Conservation (phyloP, 2,329 filamentous ascomycete species). For the Biscogniauxia sp. region DNA sequence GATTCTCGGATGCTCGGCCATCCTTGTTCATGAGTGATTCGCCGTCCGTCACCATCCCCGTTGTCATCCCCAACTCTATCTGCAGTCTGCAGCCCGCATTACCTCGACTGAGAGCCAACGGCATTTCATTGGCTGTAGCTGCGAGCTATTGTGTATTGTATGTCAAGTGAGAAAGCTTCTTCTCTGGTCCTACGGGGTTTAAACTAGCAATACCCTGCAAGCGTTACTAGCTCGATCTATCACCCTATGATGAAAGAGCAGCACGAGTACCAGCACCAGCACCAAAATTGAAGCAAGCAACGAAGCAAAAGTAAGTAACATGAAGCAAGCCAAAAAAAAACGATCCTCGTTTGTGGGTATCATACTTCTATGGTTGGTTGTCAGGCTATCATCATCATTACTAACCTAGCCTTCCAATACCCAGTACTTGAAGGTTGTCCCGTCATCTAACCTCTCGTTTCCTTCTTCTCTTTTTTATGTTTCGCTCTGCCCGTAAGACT, state of each 20-base stretch:
- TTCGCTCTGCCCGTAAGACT: neutral
- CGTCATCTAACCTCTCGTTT: neutral
- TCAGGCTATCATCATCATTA: no score
- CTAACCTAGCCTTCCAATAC: no score
- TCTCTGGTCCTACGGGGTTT: neutral
- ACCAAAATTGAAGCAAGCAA: no score
- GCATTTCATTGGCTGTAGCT: neutral
- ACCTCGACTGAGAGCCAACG: neutral
- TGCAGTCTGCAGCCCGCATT: neutral
- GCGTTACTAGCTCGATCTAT: no score
- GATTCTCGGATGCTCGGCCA: neutral
- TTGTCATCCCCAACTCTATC: neutral
- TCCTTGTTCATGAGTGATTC: neutral
- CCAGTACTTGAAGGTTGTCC: no score
- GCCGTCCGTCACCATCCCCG: neutral
- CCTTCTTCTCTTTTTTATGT: no score
- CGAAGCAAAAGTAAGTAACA: no score
- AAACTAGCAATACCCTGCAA: neutral
- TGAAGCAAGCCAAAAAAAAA: no score
- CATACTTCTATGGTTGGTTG: no score
- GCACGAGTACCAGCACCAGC: no score
- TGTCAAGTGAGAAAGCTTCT: neutral
- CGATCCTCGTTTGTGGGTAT: no score
- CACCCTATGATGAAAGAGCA: no score
- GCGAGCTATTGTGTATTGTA: neutral